Base-by-base conservation (phyloP, 805 yeast species). In the Ogataea philodendri region DNA sequence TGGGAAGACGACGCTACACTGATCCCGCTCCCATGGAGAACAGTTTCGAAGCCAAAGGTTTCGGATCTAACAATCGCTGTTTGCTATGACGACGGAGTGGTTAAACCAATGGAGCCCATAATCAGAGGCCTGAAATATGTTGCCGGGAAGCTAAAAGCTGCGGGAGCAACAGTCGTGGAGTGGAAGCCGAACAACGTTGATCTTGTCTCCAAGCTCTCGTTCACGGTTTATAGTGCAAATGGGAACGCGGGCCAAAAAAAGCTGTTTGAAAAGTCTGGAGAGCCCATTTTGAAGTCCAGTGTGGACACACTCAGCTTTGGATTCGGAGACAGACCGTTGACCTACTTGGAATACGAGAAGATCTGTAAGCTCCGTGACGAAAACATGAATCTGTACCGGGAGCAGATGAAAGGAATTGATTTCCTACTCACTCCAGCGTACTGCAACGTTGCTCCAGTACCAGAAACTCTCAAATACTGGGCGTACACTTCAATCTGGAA, bases 401-500 rank as follows among this genome's bases (percentile, higher is more conserved):
- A 70, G 19, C 63, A 62, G 46, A 66, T 80, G 64, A 64, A 73
- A 49, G 69, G 67, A n/a, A 62, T 81, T 21, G 88, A 82, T 49
- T 75, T 72, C 47, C 67, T 83, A 40, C 55, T 83, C 27, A 67
- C 77, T 27, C 88, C 89, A 35, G 66, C 77, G 5, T 77, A 78
- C 56, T 72, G 69, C 35, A 77, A 77, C 35, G 83, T 78, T 29
- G 85, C 89, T n/a, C 81, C 85, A 29, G 66, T 67, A 37, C 79
- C 81, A 5, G 76, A 72, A 35, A 68, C 67, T 15, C 63, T 77
- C 9, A 70, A 72, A 49, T 80, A 79, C 59, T 82, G 88, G 86
- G 81, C 86, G 2, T 83, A 82, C 66, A 80, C 88, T 7, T 64
- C 81, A 3, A 64, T 80, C 46, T 82, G 78, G 77, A 82, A 82